phyloP scores from a whole-genome alignment of 2,329 filamentous ascomycete species.

The Penicillium frequentans region DNA sequence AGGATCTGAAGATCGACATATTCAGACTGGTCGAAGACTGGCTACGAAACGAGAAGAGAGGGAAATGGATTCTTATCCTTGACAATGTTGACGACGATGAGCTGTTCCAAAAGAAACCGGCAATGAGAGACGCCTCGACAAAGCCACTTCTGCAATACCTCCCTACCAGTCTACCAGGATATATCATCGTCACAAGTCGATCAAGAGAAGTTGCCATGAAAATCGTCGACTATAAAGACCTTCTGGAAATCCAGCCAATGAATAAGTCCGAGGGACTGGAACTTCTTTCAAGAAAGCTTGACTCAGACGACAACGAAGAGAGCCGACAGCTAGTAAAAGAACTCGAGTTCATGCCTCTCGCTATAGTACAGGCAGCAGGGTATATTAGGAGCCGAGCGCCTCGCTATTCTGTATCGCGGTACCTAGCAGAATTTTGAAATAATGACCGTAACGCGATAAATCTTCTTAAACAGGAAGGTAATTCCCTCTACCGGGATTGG shows the following conservation, averaged over 20 bases:
- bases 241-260: not conserved
- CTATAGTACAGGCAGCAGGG: constrained; percentile 28
- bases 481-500: constrained; percentile 15
- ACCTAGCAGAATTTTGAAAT: constrained; percentile 30
- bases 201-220: not conserved
- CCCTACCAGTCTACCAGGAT: not conserved
- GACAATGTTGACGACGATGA: constrained; percentile 25
- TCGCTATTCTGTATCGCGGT: constrained; percentile 1
- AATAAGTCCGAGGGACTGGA: not conserved
- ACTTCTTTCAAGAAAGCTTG: not conserved
- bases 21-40: constrained; percentile 27
- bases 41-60: constrained; percentile 15
- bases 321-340: not conserved
- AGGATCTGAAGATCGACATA: constrained; percentile 32
- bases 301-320: not conserved
- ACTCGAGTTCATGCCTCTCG: constrained; percentile 30
- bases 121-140: not conserved
- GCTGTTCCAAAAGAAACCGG: constrained; percentile 4
- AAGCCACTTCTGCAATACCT: not conserved
- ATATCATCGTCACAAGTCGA: not conserved
- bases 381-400: constrained; percentile 23
- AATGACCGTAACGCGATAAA: constrained; percentile 26
- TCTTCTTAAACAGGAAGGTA: constrained; percentile 30
- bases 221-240: not conserved
- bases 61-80: constrained; percentile 24